Conservation (phyloP, 192 early-diverging fungal species). For the Linnemannia schmuckeri region DNA sequence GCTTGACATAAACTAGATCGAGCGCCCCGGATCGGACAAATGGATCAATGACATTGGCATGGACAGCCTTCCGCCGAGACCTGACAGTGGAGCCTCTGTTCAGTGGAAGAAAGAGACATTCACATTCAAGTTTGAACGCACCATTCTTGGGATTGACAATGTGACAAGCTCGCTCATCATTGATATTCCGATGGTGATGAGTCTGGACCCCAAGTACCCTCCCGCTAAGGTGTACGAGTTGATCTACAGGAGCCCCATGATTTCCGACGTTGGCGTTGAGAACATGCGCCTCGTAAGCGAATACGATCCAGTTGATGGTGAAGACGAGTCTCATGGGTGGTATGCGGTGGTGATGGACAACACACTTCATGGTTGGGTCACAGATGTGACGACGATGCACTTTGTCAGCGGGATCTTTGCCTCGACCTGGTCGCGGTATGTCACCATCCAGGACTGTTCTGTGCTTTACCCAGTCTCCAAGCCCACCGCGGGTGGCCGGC, state of each 20-base stretch:
- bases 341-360: constrained; percentile 24
- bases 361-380: constrained; percentile 8
- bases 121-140: constrained; percentile 25
- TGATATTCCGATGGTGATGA: constrained; percentile 30
- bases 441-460: constrained; percentile 29
- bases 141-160: constrained; percentile 9
- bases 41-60: constrained; percentile 31
- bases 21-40: constrained; percentile 21
- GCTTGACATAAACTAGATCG: neutral
- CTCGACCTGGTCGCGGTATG: constrained; percentile 18
- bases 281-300: constrained; percentile 22
- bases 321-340: constrained; percentile 24
- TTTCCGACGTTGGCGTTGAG: constrained; percentile 23
- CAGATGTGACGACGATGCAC: constrained; percentile 25
- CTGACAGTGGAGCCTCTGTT: constrained; percentile 6
- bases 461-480: constrained; percentile 25
- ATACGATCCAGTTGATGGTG: neutral
- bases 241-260: constrained; percentile 10
- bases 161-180: neutral
- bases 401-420: constrained; percentile 31
- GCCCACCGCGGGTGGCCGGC: constrained; percentile 18
- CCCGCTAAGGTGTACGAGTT: constrained; percentile 14
- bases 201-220: constrained; percentile 20
- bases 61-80: constrained; percentile 9
- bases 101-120: constrained; percentile 18